A percentile compares a stretch with the other conserved stretches of the same genome.
These are phyloP conservation scores for Rhinocladiella mackenziei DNA, from an alignment of 2,329 filamentous ascomycete species.

Conservation along the genomic window DNA sequence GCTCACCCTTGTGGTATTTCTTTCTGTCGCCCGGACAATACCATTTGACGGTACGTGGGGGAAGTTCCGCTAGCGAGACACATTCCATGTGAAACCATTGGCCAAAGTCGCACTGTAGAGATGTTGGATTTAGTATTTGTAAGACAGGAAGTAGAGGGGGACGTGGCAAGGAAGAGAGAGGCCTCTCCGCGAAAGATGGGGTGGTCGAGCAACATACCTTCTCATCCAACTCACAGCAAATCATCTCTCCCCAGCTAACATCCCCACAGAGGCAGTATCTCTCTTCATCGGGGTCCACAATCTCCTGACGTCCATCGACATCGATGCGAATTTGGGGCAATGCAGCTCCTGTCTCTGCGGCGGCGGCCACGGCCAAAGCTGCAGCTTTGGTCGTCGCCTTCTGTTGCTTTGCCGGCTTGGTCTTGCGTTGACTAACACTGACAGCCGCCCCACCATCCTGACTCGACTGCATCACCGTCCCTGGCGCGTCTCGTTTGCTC, in stretches of 20 bases:
- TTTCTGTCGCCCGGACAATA: conserved; percentile 61
- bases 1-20: conserved; percentile 42
- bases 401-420: conserved; percentile 46
- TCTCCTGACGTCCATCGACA: conserved; percentile 46
- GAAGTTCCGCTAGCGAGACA: conserved; percentile 55
- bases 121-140: not conserved
- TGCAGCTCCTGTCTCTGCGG: conserved; percentile 28
- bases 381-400: conserved; percentile 37
- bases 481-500: conserved; percentile 57
- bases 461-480: conserved; percentile 52
- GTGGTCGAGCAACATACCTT: conserved; percentile 35
- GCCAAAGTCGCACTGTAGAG: conserved; percentile 54
- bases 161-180: not conserved
- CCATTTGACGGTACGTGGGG: conserved; percentile 60
- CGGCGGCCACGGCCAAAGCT: conserved; percentile 19
- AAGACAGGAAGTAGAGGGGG: conserved; percentile 1
- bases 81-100: conserved; percentile 65
- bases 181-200: not conserved
- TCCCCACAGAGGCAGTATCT: conserved; percentile 63
- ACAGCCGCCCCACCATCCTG: conserved; percentile 60
- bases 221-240: conserved; percentile 60
- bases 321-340: conserved; percentile 41
- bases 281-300: conserved; percentile 59
- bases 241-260: conserved; percentile 63
- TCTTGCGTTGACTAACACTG: conserved; percentile 57